These are phyloP conservation scores for Barnettozyma vustinii DNA, from an alignment of 805 yeast genomes.

Conservation along the genomic window DNA sequence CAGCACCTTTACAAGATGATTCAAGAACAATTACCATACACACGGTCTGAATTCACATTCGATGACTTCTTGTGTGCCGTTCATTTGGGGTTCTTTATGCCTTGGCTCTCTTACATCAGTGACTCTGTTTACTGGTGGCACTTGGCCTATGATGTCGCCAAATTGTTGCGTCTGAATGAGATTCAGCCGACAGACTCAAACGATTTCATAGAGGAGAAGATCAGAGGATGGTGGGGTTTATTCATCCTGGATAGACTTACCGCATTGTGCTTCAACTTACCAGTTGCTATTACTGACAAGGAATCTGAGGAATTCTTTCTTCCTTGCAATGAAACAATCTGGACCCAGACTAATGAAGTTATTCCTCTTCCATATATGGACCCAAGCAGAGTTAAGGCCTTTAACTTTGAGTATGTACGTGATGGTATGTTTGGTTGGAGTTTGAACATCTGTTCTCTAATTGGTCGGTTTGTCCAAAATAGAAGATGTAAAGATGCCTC, in stretches of 20 bases:
- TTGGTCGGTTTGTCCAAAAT: slow-evolving; percentile 26
- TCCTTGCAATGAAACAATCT: slow-evolving; percentile 31
- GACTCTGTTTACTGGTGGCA: slow-evolving; percentile 25
- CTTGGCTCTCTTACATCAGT: slow-evolving; percentile 22
- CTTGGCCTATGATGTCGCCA: slow-evolving; percentile 14
- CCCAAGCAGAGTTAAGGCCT: slow-evolving; percentile 22
- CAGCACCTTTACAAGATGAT: slow-evolving; percentile 16
- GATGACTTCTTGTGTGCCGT: slow-evolving; percentile 20
- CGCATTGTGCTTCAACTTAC: slow-evolving; percentile 32
- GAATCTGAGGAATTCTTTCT: slow-evolving; percentile 27
- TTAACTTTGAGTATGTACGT: slow-evolving; percentile 23
- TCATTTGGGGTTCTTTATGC: slow-evolving; percentile 22
- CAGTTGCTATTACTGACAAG: slow-evolving; percentile 28
- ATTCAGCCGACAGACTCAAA: slow-evolving; percentile 13
- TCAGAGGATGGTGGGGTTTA: slow-evolving; percentile 38
- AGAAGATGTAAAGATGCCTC: slow-evolving; percentile 7
- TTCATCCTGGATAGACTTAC: slow-evolving; percentile 35
- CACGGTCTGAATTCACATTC: slow-evolving; percentile 8
- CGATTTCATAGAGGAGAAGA: slow-evolving; percentile 32
- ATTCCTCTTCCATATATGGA: slow-evolving; percentile 28
- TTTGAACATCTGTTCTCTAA: slow-evolving; percentile 29
- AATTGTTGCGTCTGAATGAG: slow-evolving; percentile 6
- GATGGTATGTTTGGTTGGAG: slow-evolving; percentile 36
- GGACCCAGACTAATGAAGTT: slow-evolving; percentile 24
- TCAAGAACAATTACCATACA: slow-evolving; percentile 13